Evolutionary conservation across 1,284 basidiomycete species (phyloP).

Genomic region (Cryptococcus sp.): DNA sequence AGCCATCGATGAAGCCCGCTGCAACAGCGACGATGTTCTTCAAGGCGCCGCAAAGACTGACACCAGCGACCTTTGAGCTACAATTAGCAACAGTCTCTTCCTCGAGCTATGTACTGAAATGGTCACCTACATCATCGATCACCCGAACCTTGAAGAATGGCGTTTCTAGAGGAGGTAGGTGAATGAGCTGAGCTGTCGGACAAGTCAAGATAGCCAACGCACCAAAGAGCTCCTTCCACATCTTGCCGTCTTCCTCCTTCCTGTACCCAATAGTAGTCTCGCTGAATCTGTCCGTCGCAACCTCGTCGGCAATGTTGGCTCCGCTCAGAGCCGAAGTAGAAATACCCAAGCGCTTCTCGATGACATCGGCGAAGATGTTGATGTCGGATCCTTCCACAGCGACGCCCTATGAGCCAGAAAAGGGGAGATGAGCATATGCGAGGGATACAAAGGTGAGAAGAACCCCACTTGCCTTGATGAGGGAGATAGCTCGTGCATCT

Average conservation of each 20-base stretch:
- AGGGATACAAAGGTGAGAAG: background rate
- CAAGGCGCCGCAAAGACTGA: slow-evolving; percentile 60
- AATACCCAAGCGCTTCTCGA: slow-evolving; percentile 58
- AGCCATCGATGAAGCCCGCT: slow-evolving; percentile 60
- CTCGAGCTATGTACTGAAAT: too few species aligned
- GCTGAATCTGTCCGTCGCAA: slow-evolving; percentile 56
- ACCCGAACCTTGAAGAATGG: slow-evolving; percentile 58
- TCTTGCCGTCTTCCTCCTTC: slow-evolving; percentile 52
- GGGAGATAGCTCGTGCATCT: slow-evolving; percentile 55
- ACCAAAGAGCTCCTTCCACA: slow-evolving; percentile 57
- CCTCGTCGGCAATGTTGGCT: slow-evolving; percentile 64
- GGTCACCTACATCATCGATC: slow-evolving; percentile 58
- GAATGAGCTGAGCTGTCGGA: too few species aligned
- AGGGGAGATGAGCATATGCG: background rate
- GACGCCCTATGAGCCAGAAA: slow-evolving; percentile 50
- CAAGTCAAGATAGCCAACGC: slow-evolving; percentile 5
- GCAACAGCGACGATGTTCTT: slow-evolving; percentile 63
- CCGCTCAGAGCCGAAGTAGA: slow-evolving; percentile 61
- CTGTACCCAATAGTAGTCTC: slow-evolving; percentile 63
- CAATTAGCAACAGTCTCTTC: too few species aligned
- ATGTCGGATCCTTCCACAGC: slow-evolving; percentile 58
- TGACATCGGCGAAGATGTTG: slow-evolving; percentile 61
- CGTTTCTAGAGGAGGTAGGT: slow-evolving; percentile 39
- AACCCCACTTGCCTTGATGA: slow-evolving; percentile 52
- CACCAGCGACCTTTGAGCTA: slow-evolving; percentile 54